Evolutionary conservation across 73 alveolate genomes (phyloP), one percentile per base, ranked within the genome.

Genomic region (Tetrahymena thermophila): DNA sequence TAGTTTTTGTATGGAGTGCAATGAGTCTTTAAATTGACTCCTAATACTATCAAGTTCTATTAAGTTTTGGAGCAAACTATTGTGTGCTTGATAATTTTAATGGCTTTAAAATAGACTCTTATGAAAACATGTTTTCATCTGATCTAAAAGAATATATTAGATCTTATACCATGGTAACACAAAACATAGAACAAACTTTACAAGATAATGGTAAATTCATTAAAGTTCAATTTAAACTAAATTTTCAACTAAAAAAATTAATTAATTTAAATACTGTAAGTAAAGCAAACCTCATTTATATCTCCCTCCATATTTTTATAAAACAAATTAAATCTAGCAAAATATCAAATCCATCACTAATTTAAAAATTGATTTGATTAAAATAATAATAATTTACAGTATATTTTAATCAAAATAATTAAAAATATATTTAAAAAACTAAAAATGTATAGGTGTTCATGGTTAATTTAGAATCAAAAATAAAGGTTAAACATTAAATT

Each of bases 1-100:
- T 99, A 55, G 98, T 99, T n/a, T 98, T 99, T 95, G 93, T 98
- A 1, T 95, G 97, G 94, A 99, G 98, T 83, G 98, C 98, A 31
- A 98, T 97, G 96, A 56, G 98, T 28, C 97, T 98, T 15, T 94
- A 98, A 34, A 97, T 98, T 1, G 98, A 97, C 25, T 96, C 96
- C 58, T 85, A 96, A 85, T 96, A 96, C 11, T 96, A 96, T 25
- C 94, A 96, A 89, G 96, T 95, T 4, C 56, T 97, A 10, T 95
- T 96, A 94, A 10, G 93, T 8, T 96, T 94, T 37, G 97, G 97
- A 28, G 95, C 96, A 13, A 83, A 94, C 35, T 93, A 50, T 38
- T 94, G 42, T 71, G 56, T 94, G 0, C 40, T 58, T 94, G 93
- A 57, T 15, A 21, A 43, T 23, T 71, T 71, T n/a, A 25, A 19